Conservation (phyloP, 148 eudicot genomes). For the Rhododendron griersonianum region DNA sequence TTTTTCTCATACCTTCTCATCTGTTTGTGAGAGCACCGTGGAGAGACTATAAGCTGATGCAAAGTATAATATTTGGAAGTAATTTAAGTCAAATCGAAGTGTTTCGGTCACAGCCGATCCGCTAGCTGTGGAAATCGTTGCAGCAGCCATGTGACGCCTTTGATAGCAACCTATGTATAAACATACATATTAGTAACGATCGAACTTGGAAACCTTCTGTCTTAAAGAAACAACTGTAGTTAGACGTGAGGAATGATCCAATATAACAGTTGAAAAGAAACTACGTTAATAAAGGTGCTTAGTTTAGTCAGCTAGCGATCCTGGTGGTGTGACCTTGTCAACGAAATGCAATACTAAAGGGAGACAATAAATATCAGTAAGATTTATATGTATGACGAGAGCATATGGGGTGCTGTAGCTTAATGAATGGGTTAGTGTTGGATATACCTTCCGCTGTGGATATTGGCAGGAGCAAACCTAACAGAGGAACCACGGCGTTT, state of each 20-base stretch:
- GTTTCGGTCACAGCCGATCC: slow-evolving; percentile 33
- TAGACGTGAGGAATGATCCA: not conserved
- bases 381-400: not conserved
- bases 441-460: not conserved
- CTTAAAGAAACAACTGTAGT: not conserved
- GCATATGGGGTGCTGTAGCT: not conserved
- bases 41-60: not conserved
- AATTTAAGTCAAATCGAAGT: not conserved
- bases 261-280: not conserved
- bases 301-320: not conserved
- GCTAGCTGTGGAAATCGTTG: slow-evolving; percentile 63
- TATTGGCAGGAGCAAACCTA: not conserved
- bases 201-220: not conserved
- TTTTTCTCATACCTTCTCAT: not conserved
- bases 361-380: not conserved
- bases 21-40: not conserved
- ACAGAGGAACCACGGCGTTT: not conserved
- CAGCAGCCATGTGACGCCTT: slow-evolving; percentile 77
- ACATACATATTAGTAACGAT: not conserved
- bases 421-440: not conserved
- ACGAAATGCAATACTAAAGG: not conserved
- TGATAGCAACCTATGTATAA: slow-evolving; percentile 51
- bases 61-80: not conserved
- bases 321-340: not conserved
- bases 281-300: not conserved